A percentile compares a stretch with the other conserved stretches of the same genome.
These are phyloP conservation scores for Claviceps purpurea DNA, from an alignment of 2,329 filamentous ascomycete species.

Conservation along the genomic window DNA sequence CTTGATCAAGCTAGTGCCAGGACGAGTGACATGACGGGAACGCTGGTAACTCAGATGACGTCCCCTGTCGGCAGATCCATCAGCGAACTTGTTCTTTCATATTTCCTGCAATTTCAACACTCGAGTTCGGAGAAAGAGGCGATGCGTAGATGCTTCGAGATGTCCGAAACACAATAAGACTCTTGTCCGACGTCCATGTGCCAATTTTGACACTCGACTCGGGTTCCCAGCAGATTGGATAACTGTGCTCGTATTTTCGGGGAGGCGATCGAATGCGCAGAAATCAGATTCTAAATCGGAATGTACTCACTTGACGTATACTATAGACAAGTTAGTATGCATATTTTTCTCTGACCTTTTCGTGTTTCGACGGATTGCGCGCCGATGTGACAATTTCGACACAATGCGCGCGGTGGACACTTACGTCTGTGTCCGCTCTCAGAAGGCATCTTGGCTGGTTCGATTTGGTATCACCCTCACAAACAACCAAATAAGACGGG, in stretches of 20 bases:
- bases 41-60: constrained; percentile 97
- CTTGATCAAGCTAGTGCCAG: constrained; percentile 89
- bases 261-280: background rate
- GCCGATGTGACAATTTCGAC: background rate
- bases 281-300: background rate
- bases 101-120: background rate
- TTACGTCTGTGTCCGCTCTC: constrained; percentile 81
- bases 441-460: constrained; percentile 66
- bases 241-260: background rate
- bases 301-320: constrained; percentile 77
- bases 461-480: constrained; percentile 31
- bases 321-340: constrained; percentile 26
- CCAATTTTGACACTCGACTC: background rate
- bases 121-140: background rate
- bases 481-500: constrained; percentile 30
- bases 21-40: constrained; percentile 81
- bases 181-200: background rate
- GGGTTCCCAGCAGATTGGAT: background rate
- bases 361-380: constrained; percentile 4
- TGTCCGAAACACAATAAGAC: background rate
- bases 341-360: constrained; percentile 20
- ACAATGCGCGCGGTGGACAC: constrained; percentile 23
- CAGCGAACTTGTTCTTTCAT: background rate
- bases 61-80: constrained; percentile 46
- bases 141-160: background rate